A percentile compares a stretch with the other conserved stretches of the same genome.
Conservation (phyloP, 1,284 basidiomycete genomes). For the Tilletia indica region DNA sequence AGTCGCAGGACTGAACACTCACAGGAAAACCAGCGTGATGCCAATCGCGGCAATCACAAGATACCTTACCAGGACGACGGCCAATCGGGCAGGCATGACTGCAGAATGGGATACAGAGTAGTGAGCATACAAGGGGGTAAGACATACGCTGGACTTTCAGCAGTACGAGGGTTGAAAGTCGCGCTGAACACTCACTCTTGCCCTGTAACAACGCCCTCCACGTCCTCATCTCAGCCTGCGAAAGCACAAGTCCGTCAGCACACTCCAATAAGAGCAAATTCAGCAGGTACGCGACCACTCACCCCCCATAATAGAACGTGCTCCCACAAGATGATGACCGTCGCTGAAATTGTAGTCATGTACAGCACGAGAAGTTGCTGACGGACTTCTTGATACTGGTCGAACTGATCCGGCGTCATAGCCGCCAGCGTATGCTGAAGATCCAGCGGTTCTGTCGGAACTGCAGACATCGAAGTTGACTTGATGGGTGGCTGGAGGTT, state of each 20-base stretch:
- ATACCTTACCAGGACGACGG: neutral
- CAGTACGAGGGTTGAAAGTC: too few relatives aligned
- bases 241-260: neutral
- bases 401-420: neutral
- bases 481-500: too few relatives aligned
- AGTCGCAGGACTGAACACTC: neutral
- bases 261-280: too few relatives aligned
- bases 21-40: neutral
- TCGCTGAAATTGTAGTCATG: neutral
- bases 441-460: too few relatives aligned
- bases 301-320: neutral
- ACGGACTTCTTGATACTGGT: neutral
- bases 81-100: conserved; percentile 13
- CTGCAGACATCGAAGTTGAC: too few relatives aligned
- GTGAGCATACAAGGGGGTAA: neutral
- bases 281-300: neutral
- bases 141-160: too few relatives aligned
- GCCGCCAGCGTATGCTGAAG: conserved; percentile 6
- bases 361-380: neutral
- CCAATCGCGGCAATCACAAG: conserved; percentile 11
- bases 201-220: conserved; percentile 2
- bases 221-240: conserved; percentile 12
- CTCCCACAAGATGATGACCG: conserved; percentile 16
- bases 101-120: neutral
- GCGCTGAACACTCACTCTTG: neutral